Evolutionary conservation across 1,284 basidiomycete genomes (phyloP).

Genomic region (Trichosporon asahii): DNA sequence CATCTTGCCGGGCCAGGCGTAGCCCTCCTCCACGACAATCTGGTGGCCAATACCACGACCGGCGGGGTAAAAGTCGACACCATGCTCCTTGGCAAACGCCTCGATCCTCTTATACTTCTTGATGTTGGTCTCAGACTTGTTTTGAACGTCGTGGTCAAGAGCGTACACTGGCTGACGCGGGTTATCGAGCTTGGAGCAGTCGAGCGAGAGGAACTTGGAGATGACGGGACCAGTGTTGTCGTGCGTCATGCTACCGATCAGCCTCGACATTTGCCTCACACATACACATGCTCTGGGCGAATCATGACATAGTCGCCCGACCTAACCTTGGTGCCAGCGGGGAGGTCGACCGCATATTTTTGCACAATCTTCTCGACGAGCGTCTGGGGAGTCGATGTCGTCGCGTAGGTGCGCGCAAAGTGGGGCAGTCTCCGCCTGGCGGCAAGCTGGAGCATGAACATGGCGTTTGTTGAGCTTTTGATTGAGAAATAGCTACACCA

Average conservation of each 20-base stretch:
- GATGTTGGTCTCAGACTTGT: constrained; percentile 89
- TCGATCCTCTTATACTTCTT: constrained; percentile 92
- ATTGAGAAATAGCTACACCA: background rate
- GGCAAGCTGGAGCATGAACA: constrained; percentile 6
- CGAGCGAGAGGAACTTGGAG: constrained; percentile 92
- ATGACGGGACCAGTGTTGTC: constrained; percentile 99
- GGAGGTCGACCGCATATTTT: constrained; percentile 86
- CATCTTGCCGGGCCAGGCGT: constrained; percentile 88
- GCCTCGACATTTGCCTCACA: constrained; percentile 17
- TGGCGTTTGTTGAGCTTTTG: background rate
- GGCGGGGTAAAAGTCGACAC: constrained; percentile 93
- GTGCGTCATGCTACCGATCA: constrained; percentile 69
- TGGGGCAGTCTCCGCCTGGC: background rate
- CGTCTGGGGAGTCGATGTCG: constrained; percentile 64
- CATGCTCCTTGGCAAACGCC: constrained; percentile 78
- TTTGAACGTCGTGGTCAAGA: constrained; percentile 97
- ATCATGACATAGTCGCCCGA: constrained; percentile 99
- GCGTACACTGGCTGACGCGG: constrained; percentile 81
- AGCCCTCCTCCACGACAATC: constrained; percentile 90
- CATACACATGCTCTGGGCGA: constrained; percentile 81
- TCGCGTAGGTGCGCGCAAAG: constrained; percentile 32
- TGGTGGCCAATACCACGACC: constrained; percentile 98
- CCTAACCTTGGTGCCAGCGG: constrained; percentile 69
- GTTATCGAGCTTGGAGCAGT: constrained; percentile 80
- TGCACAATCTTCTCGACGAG: constrained; percentile 98